These are phyloP conservation scores for Penicillium fuscoglaucum DNA, from an alignment of 2,329 filamentous ascomycete species.

Conservation along the genomic window DNA sequence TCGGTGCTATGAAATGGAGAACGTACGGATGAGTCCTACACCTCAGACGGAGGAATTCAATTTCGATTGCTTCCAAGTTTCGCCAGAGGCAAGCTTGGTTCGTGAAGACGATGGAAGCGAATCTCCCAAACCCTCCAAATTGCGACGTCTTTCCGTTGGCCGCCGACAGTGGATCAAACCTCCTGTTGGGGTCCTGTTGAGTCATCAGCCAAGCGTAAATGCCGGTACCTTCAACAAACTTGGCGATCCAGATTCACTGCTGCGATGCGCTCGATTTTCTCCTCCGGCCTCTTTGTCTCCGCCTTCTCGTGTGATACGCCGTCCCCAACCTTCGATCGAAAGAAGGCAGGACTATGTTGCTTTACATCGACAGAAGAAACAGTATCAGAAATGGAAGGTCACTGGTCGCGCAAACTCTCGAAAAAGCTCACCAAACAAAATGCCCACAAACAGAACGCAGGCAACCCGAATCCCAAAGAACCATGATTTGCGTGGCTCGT, in stretches of 20 bases:
- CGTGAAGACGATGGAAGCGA: background rate
- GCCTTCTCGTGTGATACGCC: background rate
- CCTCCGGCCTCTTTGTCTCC: constrained; percentile 1
- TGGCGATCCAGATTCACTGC: background rate
- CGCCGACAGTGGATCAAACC: background rate
- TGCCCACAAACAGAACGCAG: constrained; percentile 3
- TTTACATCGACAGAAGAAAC: constrained; percentile 17
- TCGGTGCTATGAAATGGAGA: constrained; percentile 4
- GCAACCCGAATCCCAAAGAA: background rate
- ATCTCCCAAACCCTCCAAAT: background rate
- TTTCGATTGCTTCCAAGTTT: constrained; percentile 17
- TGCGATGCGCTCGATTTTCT: constrained; percentile 18
- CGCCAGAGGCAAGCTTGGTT: constrained; percentile 1
- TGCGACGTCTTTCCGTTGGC: constrained; percentile 8
- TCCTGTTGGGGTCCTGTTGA: background rate
- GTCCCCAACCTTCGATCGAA: constrained; percentile 16
- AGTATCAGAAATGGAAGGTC: constrained; percentile 20
- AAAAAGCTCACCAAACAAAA: constrained; percentile 14
- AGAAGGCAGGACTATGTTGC: constrained; percentile 17
- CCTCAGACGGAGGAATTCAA: constrained; percentile 6
- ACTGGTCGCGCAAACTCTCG: constrained; percentile 6
- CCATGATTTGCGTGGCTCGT: constrained; percentile 6
- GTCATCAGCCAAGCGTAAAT: background rate
- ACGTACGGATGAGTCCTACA: constrained; percentile 7
- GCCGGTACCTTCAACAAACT: background rate